Conservation (phyloP, 2,329 filamentous ascomycete species). For the Neocucurbitaria cava region DNA sequence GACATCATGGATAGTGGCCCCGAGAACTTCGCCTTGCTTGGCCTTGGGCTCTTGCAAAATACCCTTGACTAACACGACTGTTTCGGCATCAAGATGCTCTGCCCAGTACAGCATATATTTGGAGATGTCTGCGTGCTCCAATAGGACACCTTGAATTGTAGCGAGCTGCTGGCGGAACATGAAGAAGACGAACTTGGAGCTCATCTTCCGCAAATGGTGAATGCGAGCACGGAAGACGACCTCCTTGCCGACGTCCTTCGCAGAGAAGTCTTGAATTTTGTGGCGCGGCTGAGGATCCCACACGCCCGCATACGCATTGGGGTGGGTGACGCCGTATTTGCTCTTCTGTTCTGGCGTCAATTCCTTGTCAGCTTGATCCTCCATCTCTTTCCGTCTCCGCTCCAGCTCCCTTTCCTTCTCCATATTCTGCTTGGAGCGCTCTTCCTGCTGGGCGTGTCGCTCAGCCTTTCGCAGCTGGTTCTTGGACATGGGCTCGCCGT, state of each 20-base stretch:
- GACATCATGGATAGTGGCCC: slow-evolving; percentile 75
- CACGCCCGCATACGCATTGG: slow-evolving; percentile 65
- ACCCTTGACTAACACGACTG: slow-evolving; percentile 78
- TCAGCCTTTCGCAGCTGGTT: slow-evolving; percentile 59
- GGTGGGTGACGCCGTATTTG: slow-evolving; percentile 64
- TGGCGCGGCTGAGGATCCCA: slow-evolving; percentile 57
- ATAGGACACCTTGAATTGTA: slow-evolving; percentile 84
- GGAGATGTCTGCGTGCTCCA: slow-evolving; percentile 67
- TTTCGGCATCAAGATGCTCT: slow-evolving; percentile 80
- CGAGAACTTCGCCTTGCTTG: slow-evolving; percentile 71
- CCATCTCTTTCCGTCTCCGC: slow-evolving; percentile 57
- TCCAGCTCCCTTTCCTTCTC: slow-evolving; percentile 55
- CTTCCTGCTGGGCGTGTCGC: slow-evolving; percentile 53
- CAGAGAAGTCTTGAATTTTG: slow-evolving; percentile 60
- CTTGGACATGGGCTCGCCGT: slow-evolving; percentile 58
- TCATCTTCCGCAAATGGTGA: slow-evolving; percentile 81
- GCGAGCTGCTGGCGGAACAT: slow-evolving; percentile 83
- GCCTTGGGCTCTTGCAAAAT: slow-evolving; percentile 74
- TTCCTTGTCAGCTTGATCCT: slow-evolving; percentile 57
- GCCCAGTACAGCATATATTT: slow-evolving; percentile 86
- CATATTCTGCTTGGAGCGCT: slow-evolving; percentile 52
- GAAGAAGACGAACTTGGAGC: slow-evolving; percentile 82
- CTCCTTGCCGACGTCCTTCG: slow-evolving; percentile 63
- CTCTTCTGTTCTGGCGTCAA: slow-evolving; percentile 66
- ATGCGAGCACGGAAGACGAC: slow-evolving; percentile 74